Percentiles rank a stretch among this genome's conserved stretches.
phyloP scores from a whole-genome alignment of 805 yeast species.

The Saccharomycopsis amapae region DNA sequence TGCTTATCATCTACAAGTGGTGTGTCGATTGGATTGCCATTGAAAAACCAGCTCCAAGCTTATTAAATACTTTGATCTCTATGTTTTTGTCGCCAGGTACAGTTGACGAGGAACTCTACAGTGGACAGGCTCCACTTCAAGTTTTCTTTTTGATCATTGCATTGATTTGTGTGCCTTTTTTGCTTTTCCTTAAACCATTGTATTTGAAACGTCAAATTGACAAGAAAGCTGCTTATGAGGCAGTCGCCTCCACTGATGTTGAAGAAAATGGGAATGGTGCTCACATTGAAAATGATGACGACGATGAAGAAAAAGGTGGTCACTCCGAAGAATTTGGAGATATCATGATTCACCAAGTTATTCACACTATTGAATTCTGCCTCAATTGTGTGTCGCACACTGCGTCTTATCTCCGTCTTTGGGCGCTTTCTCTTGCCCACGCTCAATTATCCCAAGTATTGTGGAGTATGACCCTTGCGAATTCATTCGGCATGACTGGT shows the following conservation, averaged over 20 bases:
- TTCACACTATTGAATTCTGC: conserved; percentile 75
- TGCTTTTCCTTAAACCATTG: conserved; percentile 59
- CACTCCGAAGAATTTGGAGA: conserved; percentile 52
- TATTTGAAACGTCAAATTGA: conserved; percentile 31
- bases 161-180: conserved; percentile 67
- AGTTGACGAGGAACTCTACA: conserved; percentile 56
- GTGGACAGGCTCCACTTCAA: conserved; percentile 59
- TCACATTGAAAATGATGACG: conserved; percentile 12
- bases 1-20: conserved; percentile 72
- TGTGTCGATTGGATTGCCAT: conserved; percentile 59
- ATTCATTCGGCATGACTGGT: conserved; percentile 54
- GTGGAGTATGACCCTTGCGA: conserved; percentile 69
- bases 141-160: conserved; percentile 51
- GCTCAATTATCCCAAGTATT: conserved; percentile 70
- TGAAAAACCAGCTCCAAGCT: conserved; percentile 61
- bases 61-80: conserved; percentile 65
- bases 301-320: conserved; percentile 37
- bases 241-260: conserved; percentile 42
- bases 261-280: conserved; percentile 37
- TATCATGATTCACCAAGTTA: conserved; percentile 70
- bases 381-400: conserved; percentile 75
- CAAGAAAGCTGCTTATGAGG: conserved; percentile 29
- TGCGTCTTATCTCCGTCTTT: conserved; percentile 67
- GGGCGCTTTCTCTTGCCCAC: conserved; percentile 77
- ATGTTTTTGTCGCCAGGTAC: conserved; percentile 72